Evolutionary conservation across 108 stramenopile species (phyloP).

Genomic region (Nitzschia inconspicua): DNA sequence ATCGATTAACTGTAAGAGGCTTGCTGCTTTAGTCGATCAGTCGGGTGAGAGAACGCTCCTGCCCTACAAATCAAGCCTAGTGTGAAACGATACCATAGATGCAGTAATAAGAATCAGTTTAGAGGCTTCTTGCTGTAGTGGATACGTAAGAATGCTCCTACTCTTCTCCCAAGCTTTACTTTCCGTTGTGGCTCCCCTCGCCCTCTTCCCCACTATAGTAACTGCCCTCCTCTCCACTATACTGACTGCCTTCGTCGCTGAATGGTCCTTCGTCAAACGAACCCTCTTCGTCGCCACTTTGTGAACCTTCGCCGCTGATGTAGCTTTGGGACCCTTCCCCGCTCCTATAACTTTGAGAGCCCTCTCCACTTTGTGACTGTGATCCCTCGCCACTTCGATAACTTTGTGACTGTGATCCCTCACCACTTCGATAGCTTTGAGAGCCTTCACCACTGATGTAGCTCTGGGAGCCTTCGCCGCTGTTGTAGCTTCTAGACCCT

Average conservation of each 20-base stretch:
- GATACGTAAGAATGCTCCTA: not conserved
- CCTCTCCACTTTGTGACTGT: not conserved
- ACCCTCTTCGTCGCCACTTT: too few species aligned
- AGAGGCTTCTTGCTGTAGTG: too few species aligned
- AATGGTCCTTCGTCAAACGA: too few species aligned
- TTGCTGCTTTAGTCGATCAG: too few species aligned
- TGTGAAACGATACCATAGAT: too few species aligned
- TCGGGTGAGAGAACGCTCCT: too few species aligned
- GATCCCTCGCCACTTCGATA: not conserved
- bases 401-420: not conserved
- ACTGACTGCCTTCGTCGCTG: constrained; percentile 16
- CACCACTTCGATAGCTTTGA: not conserved
- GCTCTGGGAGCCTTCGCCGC: not conserved
- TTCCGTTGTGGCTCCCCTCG: not conserved
- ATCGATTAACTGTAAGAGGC: too few species aligned
- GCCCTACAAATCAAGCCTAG: too few species aligned
- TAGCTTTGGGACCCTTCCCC: too few species aligned
- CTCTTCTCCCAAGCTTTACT: not conserved
- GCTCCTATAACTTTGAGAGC: too few species aligned
- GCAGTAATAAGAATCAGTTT: too few species aligned
- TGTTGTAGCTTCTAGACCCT: not conserved
- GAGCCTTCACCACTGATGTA: constrained; percentile 2
- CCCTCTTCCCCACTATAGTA: constrained; percentile 2
- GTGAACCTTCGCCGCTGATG: too few species aligned
- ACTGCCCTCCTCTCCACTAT: constrained; percentile 19